Conservation (phyloP, 352 stramenopile species). For the Thalassiosira exigua region DNA sequence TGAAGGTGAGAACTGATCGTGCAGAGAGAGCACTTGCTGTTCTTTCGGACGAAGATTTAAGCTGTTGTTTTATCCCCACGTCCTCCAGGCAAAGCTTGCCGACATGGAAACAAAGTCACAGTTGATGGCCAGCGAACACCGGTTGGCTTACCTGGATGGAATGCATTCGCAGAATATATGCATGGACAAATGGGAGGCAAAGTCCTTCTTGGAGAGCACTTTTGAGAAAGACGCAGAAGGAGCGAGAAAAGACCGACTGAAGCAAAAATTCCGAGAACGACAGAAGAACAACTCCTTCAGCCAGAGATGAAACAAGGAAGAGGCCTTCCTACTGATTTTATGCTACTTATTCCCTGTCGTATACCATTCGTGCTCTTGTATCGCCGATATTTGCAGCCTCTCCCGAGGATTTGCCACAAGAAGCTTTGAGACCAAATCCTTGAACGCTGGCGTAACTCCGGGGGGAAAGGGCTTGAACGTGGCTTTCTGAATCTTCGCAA, state of each 20-base stretch:
- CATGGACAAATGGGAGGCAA: constrained; percentile 56
- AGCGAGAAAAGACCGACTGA: constrained; percentile 50
- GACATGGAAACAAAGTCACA: constrained; percentile 68
- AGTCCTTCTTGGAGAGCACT: constrained; percentile 58
- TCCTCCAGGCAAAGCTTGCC: constrained; percentile 61
- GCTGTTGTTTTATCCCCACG: too few relatives aligned
- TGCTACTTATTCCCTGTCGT: too few relatives aligned
- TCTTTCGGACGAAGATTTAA: too few relatives aligned
- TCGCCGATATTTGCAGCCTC: constrained; percentile 89
- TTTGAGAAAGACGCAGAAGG: constrained; percentile 55
- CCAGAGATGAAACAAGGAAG: too few relatives aligned
- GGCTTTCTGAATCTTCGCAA: constrained; percentile 96
- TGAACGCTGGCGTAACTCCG: constrained; percentile 51
- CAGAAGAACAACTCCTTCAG: too few relatives aligned
- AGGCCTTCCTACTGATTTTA: too few relatives aligned
- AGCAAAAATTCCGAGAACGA: constrained; percentile 78
- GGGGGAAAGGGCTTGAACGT: constrained; percentile 92
- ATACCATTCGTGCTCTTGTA: constrained; percentile 88
- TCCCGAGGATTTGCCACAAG: constrained; percentile 91
- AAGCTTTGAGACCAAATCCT: constrained; percentile 80
- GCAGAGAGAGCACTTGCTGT: not conserved
- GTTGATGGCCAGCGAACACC: constrained; percentile 50
- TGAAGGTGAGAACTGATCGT: constrained; percentile 56
- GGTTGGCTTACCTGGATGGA: constrained; percentile 14
- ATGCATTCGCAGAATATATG: constrained; percentile 37